Evolutionary conservation across 805 yeast species (phyloP).

Genomic region (Lipomyces japonicus): DNA sequence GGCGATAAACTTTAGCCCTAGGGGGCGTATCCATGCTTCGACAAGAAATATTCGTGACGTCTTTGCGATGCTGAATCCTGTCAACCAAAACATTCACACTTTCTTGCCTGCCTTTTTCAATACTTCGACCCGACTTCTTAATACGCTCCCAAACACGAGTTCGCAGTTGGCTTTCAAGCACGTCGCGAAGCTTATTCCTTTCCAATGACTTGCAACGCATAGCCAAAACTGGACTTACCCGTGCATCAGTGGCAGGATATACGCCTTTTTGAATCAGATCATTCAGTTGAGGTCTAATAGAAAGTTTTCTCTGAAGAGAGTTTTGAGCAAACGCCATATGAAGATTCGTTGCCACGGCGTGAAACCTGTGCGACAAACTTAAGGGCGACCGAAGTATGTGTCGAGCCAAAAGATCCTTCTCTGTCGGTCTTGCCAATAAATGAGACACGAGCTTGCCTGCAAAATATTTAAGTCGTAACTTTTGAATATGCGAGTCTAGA

Average conservation of each 20-base stretch:
- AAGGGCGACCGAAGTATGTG: slow-evolving; percentile 28
- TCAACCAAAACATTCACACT: slow-evolving; percentile 13
- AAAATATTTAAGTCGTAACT: slow-evolving; percentile 18
- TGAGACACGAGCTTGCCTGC: slow-evolving; percentile 27
- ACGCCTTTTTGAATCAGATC: slow-evolving; percentile 34
- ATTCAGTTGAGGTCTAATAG: slow-evolving; percentile 28
- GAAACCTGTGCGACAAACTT: slow-evolving; percentile 29
- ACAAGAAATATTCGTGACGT: not conserved
- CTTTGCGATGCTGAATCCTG: slow-evolving; percentile 3
- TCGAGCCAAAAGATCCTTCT: slow-evolving; percentile 29
- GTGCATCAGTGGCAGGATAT: slow-evolving; percentile 26
- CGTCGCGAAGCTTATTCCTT: slow-evolving; percentile 30
- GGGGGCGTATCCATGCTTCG: slow-evolving; percentile 11
- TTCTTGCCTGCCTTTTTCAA: slow-evolving; percentile 6
- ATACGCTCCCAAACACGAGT: slow-evolving; percentile 6
- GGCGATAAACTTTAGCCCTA: slow-evolving; percentile 25
- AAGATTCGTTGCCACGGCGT: slow-evolving; percentile 21
- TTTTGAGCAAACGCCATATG: slow-evolving; percentile 28
- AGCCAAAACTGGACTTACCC: slow-evolving; percentile 24
- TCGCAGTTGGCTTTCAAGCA: slow-evolving; percentile 16
- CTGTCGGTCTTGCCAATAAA: slow-evolving; percentile 28
- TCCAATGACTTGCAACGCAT: slow-evolving; percentile 29
- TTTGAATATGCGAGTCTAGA: slow-evolving; percentile 28
- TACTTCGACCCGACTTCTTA: not conserved
- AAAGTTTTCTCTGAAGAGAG: slow-evolving; percentile 29